Base-by-base conservation (phyloP, 2,329 filamentous ascomycete genomes). In the Intubia oerlemansii region DNA sequence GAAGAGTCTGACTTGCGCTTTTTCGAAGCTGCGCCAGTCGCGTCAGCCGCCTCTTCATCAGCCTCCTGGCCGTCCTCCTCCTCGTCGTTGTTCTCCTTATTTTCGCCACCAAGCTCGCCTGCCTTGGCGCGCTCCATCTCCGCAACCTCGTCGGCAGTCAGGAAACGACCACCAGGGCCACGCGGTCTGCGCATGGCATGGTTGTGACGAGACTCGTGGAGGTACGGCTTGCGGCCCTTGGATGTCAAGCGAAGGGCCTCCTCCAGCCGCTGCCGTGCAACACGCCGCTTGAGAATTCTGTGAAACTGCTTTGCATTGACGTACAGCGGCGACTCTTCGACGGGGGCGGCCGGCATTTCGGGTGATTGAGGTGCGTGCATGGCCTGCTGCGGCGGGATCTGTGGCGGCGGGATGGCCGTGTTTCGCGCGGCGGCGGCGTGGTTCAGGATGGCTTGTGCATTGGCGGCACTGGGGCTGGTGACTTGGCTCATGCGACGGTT, bases 301-400 rank as follows among this genome's bases (percentile, higher is more conserved):
- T 98, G 88, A 41, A 98, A 98, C 44, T 98, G 88, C 50, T 98
- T 98, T 5, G 88, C 88, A 43, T 98, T 98, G 44, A 98, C 88
- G 42, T 98, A 98, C 1, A 98, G 58, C 0, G 88, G 88, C 1
- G 85, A 85, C 46, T 98, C 88, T 48, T 95, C 88, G 4, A 72
- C 70, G 10, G 65, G 64, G 10, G 63, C 60, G 4, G 74, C 57
- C 1, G 76, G 65, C 42, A 88, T 68, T 46, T 93, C 84, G 7
- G 81, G 79, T 1, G 81, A 85, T 36, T 79, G 71, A 4, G 68
- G 66, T 25, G 66, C 66, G 34, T 68, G 69, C 52, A 74, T 72
- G 37, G 64, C 59, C 44, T 75, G 74, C n/a, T n/a, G n/a, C n/a
- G n/a, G n/a, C n/a, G n/a, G n/a, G n/a, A n/a, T n/a, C n/a, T n/a